A percentile compares a stretch with the other conserved stretches of the same genome.
Evolutionary conservation across 1,284 basidiomycete genomes (phyloP).

Genomic region (Ceratobasidium theobromae): DNA sequence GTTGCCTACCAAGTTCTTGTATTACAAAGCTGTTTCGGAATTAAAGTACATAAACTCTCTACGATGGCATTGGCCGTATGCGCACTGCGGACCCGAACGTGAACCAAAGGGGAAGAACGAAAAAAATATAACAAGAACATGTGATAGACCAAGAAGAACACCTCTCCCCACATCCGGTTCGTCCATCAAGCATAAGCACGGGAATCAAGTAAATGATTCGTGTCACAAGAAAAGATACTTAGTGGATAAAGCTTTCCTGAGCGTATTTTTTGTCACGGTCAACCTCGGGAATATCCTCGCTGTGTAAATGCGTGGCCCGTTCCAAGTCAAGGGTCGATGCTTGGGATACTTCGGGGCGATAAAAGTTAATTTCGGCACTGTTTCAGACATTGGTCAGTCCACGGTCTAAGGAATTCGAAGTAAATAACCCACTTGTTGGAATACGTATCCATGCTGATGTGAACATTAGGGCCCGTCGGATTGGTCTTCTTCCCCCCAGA

Average conservation of each 20-base stretch:
- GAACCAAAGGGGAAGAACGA: neutral
- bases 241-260: constrained; percentile 18
- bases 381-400: neutral
- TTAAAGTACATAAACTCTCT: neutral
- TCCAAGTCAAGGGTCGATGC: constrained; percentile 10
- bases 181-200: too few species aligned
- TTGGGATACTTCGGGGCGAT: neutral
- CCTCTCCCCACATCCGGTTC: too few species aligned
- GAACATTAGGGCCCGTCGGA: constrained; percentile 10
- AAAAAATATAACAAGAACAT: neutral
- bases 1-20: neutral
- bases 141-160: neutral
- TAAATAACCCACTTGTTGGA: constrained; percentile 1
- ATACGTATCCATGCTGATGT: constrained; percentile 32
- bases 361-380: constrained; percentile 7
- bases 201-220: too few species aligned
- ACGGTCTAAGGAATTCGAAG: neutral
- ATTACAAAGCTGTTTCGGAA: neutral
- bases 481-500: constrained; percentile 16
- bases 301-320: neutral
- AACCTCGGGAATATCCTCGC: neutral
- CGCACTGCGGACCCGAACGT: constrained; percentile 21
- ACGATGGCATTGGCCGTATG: constrained; percentile 11
- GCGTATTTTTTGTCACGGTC: constrained; percentile 4
- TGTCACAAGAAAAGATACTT: neutral